phyloP scores from a whole-genome alignment of 176 grass and related monocot species.

The Pontederia paniculata region DNA sequence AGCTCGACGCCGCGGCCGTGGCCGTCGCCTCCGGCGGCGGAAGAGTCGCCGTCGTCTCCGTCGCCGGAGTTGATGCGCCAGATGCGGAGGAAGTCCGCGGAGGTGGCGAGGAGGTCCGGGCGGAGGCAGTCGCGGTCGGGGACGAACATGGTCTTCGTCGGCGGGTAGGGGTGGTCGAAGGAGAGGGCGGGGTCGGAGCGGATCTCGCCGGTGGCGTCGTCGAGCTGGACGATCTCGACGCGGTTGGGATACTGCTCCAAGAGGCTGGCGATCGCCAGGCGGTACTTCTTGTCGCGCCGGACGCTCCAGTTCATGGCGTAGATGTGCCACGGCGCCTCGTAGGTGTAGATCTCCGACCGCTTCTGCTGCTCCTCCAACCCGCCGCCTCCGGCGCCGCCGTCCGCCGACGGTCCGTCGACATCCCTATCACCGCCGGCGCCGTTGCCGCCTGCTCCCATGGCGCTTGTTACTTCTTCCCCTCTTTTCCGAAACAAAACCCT shows the following conservation, averaged over 20 bases:
- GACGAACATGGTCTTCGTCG: constrained; percentile 92
- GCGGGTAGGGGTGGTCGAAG: constrained; percentile 92
- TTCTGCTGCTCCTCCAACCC: constrained; percentile 62
- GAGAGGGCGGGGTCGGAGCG: constrained; percentile 56
- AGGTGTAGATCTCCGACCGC: constrained; percentile 99
- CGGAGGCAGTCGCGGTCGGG: constrained; percentile 79
- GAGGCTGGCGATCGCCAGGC: constrained; percentile 85
- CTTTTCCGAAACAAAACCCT: background rate
- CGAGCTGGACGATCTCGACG: constrained; percentile 91
- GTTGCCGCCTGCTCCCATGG: background rate
- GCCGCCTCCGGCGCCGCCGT: constrained; percentile 7
- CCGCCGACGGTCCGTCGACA: background rate
- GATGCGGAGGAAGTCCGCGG: constrained; percentile 96
- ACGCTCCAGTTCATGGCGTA: constrained; percentile 99
- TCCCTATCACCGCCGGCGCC: background rate
- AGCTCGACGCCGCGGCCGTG: constrained; percentile 32
- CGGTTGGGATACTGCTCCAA: constrained; percentile 63
- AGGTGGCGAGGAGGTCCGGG: constrained; percentile 95
- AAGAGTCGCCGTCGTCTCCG: constrained; percentile 16
- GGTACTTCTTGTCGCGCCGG: constrained; percentile 95
- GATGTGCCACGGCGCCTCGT: constrained; percentile 92
- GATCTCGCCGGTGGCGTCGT: constrained; percentile 88
- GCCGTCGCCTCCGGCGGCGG: constrained; percentile 14
- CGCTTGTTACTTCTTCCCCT: background rate
- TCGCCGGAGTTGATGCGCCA: constrained; percentile 61